Base-by-base conservation (phyloP, 371 early-diverging fungal species). In the Mortierella sp. region DNA sequence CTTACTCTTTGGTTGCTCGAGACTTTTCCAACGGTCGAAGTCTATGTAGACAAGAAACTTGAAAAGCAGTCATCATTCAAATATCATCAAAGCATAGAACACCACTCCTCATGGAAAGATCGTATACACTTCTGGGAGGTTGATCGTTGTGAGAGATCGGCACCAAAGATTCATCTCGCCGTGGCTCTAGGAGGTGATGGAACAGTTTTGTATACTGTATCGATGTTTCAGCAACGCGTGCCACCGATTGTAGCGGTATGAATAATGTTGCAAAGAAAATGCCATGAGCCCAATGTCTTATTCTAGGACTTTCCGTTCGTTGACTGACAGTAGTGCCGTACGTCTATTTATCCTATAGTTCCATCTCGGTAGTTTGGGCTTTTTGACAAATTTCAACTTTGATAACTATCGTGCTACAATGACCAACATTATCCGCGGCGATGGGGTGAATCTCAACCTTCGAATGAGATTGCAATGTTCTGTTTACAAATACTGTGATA, bases 381-480 rank as follows among this genome's bases (percentile, higher is more conserved):
- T 98, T 70, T 84, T 98, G 62, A 96, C 97, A 0, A 93, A 93
- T 9, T 98, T 97, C 84, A 87, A 92, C 72, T 94, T 94, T 74
- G 86, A 85, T 0, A 83, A 87, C 58, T 92, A 90, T 67, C 77
- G 87, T n/a, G 68, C 87, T 2, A 86, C 93, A 38, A 77, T 96
- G 55, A 84, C 84, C 16, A 84, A 88, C 36, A 90, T 90, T 11
- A 89, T 94, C 72, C 86, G 89, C 36, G 85, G 88, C 38, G 95
- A 94, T 5, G 93, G 91, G 9, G 90, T 94, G 69, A 89, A 95
- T 16, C 88, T 97, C 62, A 97, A 96, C 69, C 72, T 97, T 53
- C 90, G 98, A 43, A 97, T 96, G 87, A 88, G 98, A 22, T 86
- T 97, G 36, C 89, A 90, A 0, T 96, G 96, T 65, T 92, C 95